Percentiles rank a stretch among this genome's conserved stretches.
phyloP scores from a whole-genome alignment of 176 grass and related monocot genomes.

The barley (Hordeum vulgare) region MorexV3_pseudomolecules_assembly NC_058520.1:412815458-412815957 shows the following conservation, averaged over 20 bases:
- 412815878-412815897: constrained; percentile 31
- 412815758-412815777: background rate
- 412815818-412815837: constrained; percentile 18
- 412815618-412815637: constrained; percentile 21
- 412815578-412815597: background rate
- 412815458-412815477: constrained; percentile 5
- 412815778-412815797: constrained; percentile 17
- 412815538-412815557: background rate
- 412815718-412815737: background rate
- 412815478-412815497: constrained; percentile 41
- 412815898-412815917: constrained; percentile 37
- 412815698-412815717: constrained; percentile 44
- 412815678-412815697: constrained; percentile 84
- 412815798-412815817: constrained; percentile 30
- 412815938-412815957: constrained; percentile 14
- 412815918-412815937: constrained; percentile 33
- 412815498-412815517: constrained; percentile 90
- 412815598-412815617: too few relatives aligned
- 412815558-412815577: too few relatives aligned
- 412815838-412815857: constrained; percentile 24
- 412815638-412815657: constrained; percentile 44
- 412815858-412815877: background rate
- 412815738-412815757: background rate
- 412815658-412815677: constrained; percentile 94
- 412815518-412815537: background rate